Percentiles rank a stretch among this genome's conserved stretches.
Conservation (phyloP, 1,284 basidiomycete species). For the Irpex sp. region DNA sequence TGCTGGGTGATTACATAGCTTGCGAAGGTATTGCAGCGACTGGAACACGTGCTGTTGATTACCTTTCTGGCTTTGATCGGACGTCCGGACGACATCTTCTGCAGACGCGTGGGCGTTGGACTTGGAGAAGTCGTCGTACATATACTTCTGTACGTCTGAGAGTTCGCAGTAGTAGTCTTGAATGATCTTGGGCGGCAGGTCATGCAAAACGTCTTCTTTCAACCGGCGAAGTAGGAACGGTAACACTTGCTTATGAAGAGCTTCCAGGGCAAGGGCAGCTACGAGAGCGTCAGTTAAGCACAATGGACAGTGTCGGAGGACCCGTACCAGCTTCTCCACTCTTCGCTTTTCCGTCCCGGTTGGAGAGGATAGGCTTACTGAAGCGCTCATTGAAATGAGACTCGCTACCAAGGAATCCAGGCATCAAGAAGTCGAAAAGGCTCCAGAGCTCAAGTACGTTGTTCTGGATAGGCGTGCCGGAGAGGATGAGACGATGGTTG, state of each 20-base stretch:
- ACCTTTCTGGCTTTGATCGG: conserved; percentile 36
- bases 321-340: conserved; percentile 87
- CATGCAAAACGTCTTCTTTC: conserved; percentile 96
- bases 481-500: conserved; percentile 91
- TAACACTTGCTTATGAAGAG: conserved; percentile 98
- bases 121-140: conserved; percentile 91
- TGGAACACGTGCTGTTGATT: conserved; percentile 90
- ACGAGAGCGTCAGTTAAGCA: conserved; percentile 9
- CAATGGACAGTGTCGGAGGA: conserved; percentile 1
- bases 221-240: conserved; percentile 95
- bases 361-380: conserved; percentile 93
- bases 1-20: conserved; percentile 96
- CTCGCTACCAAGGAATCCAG: conserved; percentile 95
- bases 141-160: conserved; percentile 87
- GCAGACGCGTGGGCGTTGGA: conserved; percentile 71
- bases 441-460: conserved; percentile 99
- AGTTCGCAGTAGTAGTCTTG: conserved; percentile 99
- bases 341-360: conserved; percentile 93
- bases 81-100: conserved; percentile 57
- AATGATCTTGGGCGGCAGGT: conserved; percentile 98
- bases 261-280: conserved; percentile 93
- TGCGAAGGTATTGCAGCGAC: conserved; percentile 94
- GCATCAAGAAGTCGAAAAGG: conserved; percentile 99
- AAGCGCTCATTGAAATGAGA: conserved; percentile 95
- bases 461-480: conserved; percentile 99